Conservation (phyloP, 257 asterid species). For the Solanum paucissectum region DNA sequence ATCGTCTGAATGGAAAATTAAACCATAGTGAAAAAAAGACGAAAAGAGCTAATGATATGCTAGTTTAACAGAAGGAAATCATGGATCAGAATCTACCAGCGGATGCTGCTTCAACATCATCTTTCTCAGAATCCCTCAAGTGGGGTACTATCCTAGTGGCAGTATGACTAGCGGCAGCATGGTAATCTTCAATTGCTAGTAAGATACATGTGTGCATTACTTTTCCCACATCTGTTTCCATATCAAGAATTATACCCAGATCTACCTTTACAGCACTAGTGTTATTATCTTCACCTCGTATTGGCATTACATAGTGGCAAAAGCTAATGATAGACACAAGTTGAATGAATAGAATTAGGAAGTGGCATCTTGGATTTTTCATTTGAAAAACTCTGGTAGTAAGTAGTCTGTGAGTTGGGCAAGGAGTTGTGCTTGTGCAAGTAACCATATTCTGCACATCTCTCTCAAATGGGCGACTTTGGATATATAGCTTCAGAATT, state of each 20-base stretch:
- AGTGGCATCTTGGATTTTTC: not conserved
- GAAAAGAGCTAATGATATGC: not conserved
- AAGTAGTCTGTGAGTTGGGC: not conserved
- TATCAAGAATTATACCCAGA: slow-evolving; percentile 34
- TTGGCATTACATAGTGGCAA: not conserved
- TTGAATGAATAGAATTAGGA: not conserved
- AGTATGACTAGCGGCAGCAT: not conserved
- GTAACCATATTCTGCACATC: no score
- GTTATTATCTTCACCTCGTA: not conserved
- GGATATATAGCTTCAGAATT: no score
- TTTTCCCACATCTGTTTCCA: slow-evolving; percentile 12
- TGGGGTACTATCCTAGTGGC: slow-evolving; percentile 23
- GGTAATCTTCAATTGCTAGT: slow-evolving; percentile 33
- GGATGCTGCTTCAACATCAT: slow-evolving; percentile 24
- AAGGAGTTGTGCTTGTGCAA: not conserved
- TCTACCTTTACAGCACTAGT: slow-evolving; percentile 6
- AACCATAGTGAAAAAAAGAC: not conserved
- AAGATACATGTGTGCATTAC: slow-evolving; percentile 14
- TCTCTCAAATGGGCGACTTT: no score
- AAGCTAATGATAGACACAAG: not conserved
- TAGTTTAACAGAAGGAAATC: not conserved
- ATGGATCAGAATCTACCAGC: slow-evolving; percentile 6
- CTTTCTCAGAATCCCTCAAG: slow-evolving; percentile 17
- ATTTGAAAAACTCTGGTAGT: not conserved
- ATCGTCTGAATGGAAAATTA: not conserved